These are phyloP conservation scores for Lithocarpus polystachyus DNA, from an alignment of 306 rosid species.

Conservation along the genomic window DNA sequence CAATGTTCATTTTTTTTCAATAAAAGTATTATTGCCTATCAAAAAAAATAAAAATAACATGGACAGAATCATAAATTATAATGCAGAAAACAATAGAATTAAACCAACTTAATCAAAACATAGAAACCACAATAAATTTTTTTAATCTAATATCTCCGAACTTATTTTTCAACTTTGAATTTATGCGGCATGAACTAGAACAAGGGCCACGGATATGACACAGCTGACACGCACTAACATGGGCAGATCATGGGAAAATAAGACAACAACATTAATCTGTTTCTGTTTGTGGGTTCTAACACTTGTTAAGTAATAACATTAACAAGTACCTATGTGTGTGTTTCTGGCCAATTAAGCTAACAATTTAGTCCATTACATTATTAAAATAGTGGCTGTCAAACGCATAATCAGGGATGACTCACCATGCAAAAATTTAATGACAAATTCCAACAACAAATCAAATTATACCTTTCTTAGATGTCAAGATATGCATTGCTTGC, in stretches of 20 bases:
- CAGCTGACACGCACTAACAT: not conserved
- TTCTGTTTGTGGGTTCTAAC: not conserved
- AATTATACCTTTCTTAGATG: too few species aligned
- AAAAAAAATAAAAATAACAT: too few species aligned
- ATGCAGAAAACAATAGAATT: not conserved
- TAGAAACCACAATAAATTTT: not conserved
- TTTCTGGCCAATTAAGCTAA: not conserved
- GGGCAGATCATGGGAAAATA: not conserved
- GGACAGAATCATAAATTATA: too few species aligned
- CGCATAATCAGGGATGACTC: too few species aligned
- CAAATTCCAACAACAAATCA: too few species aligned
- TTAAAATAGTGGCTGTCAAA: not conserved
- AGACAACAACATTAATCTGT: not conserved
- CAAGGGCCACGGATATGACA: not conserved
- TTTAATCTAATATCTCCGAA: not conserved
- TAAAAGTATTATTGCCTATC: too few species aligned
- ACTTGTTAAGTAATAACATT: not conserved
- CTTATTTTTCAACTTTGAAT: not conserved
- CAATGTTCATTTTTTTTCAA: too few species aligned
- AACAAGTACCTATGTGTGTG: not conserved
- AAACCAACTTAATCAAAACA: not conserved
- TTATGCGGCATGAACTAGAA: too few species aligned
- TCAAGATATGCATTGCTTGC: too few species aligned
- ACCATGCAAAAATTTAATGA: too few species aligned
- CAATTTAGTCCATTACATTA: not conserved